Percentiles rank a stretch among this genome's conserved stretches.
phyloP scores from a whole-genome alignment of 192 early-diverging fungal genomes.

The Phlyctochytrium bullatum region DNA sequence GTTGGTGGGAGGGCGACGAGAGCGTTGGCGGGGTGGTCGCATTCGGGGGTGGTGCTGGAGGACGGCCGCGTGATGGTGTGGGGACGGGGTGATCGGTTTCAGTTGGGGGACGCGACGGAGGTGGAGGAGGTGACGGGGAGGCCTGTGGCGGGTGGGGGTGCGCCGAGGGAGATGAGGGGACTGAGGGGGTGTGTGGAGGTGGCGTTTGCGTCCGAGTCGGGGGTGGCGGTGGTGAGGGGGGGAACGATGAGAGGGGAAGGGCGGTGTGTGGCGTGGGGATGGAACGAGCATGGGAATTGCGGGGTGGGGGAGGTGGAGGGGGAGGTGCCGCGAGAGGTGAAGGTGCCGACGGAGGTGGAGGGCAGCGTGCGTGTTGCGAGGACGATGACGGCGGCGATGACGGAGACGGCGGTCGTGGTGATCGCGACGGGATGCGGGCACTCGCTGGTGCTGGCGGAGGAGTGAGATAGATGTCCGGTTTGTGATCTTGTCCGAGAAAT shows the following conservation, averaged over 20 bases:
- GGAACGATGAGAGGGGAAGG: no score
- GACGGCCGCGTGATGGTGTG: constrained; percentile 49
- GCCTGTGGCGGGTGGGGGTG: constrained; percentile 4
- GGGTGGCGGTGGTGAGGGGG: constrained; percentile 50
- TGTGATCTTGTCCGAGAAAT: no score
- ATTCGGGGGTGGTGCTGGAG: constrained; percentile 33
- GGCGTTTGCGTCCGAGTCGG: constrained; percentile 77
- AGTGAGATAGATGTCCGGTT: no score
- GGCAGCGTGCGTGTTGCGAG: no score
- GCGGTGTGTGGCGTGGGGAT: constrained; percentile 72
- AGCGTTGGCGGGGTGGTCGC: constrained; percentile 65
- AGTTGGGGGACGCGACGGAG: constrained; percentile 34
- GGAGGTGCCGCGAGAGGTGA: no score
- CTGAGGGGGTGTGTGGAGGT: constrained; percentile 6
- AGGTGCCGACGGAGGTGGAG: no score
- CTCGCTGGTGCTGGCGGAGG: no score
- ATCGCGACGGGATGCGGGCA: no score
- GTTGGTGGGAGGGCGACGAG: not conserved
- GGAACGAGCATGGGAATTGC: constrained; percentile 96
- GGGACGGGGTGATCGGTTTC: constrained; percentile 77
- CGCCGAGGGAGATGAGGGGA: not conserved
- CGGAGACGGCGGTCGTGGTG: no score
- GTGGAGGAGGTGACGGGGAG: not conserved
- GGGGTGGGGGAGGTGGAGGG: constrained; percentile 55
- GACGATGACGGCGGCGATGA: no score